Percentiles rank a stretch among this genome's conserved stretches.
Conservation (phyloP, 2,329 filamentous ascomycete species). For the Meredithiella fracta region DNA sequence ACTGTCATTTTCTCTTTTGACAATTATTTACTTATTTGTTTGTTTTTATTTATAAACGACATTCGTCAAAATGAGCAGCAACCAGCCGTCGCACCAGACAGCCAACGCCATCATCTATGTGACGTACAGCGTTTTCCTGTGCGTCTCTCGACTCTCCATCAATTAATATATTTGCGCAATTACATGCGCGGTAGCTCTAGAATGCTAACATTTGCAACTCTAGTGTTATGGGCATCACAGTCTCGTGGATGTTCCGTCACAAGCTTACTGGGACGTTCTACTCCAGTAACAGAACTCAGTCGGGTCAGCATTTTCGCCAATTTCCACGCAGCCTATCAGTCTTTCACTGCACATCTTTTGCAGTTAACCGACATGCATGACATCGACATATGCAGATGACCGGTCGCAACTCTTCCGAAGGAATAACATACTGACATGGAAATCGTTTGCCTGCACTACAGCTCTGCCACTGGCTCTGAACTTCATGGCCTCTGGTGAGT, state of each 20-base stretch:
- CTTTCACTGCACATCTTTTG: slow-evolving; percentile 12
- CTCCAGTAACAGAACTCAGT: slow-evolving; percentile 65
- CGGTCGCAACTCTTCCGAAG: neutral
- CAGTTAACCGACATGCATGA: neutral
- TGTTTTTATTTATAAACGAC: slow-evolving; percentile 4
- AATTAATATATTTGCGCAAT: neutral
- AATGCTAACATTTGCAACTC: neutral
- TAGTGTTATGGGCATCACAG: slow-evolving; percentile 46
- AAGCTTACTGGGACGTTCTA: slow-evolving; percentile 58
- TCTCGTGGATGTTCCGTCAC: slow-evolving; percentile 41
- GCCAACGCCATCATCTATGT: slow-evolving; percentile 74
- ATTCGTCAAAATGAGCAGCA: slow-evolving; percentile 33
- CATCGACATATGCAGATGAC: neutral
- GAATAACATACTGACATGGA: neutral
- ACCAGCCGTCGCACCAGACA: slow-evolving; percentile 48
- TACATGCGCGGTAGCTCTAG: neutral
- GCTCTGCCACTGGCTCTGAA: slow-evolving; percentile 69
- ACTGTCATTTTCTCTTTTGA: neutral
- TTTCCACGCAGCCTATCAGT: slow-evolving; percentile 10
- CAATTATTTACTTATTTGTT: neutral
- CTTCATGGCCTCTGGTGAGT: slow-evolving; percentile 88
- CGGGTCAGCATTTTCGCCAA: slow-evolving; percentile 40
- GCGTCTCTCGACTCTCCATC: slow-evolving; percentile 15
- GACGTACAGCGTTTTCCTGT: slow-evolving; percentile 66
- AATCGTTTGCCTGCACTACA: slow-evolving; percentile 23